Evolutionary conservation across 2,329 filamentous ascomycete species (phyloP), one percentile per base, ranked within the genome.

Genomic region (Aspergillus bombycis): DNA sequence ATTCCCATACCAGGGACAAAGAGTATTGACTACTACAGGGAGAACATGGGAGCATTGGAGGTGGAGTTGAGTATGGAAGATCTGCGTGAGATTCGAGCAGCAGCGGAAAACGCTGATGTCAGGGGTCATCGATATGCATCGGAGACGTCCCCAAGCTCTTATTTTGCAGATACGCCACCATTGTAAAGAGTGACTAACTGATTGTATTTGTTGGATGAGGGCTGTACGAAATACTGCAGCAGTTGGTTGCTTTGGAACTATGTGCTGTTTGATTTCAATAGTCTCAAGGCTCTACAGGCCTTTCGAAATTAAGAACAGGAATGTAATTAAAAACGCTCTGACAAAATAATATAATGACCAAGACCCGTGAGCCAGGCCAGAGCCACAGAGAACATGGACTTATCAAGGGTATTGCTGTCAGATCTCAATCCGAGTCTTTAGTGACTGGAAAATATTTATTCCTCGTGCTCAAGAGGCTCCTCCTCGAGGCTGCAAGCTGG

Each of bases 401-500:
- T 70, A 72, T 70, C 71, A 74, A 72, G 74, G 74, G 74, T 76
- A 77, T 77, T 76, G 76, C 68, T 70, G 67, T 68, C 74, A 69
- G 69, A 70, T 72, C 71, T 77, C 70, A 70, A 71, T 71, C 68
- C 53, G 60, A 30, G 62, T 68, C 61, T 66, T 60, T 61, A 60
- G 59, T 46, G 60, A 60, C 55, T 54, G 56, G 57, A 21, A 65
- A 36, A 36, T 57, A 70, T 79, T 79, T 91, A 91, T 81, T 91
- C 89, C 83, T 94, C 91, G 71, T 81, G 83, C 81, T 92, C 90
- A 68, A 88, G 75, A 74, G 89, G 89, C 70, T 85, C 86, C 83
- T 85, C 94, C 86, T 95, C 93, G 76, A 91, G 91, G 77, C 77
- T 76, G 65, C 60, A 46, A 45, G 34, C 34, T 32, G 26, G 65